Percentiles rank a stretch among this genome's conserved stretches.
phyloP scores from a whole-genome alignment of 176 grass and related monocot species.

The Oryza meridionalis region DNA sequence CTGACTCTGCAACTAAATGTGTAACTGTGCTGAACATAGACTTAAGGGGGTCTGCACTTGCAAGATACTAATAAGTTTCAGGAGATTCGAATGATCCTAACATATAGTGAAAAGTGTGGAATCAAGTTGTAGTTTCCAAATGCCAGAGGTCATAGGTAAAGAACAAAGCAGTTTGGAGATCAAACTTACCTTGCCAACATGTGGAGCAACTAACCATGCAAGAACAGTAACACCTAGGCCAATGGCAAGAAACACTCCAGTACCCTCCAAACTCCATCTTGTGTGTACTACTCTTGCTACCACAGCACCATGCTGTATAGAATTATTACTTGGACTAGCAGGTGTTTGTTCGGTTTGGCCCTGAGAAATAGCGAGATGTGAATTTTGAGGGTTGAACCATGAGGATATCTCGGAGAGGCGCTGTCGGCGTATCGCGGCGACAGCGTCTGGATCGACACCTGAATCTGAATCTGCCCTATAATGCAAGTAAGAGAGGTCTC shows the following conservation, averaged over 20 bases:
- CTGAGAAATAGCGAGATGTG: slow-evolving; percentile 52
- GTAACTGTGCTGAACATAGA: neutral
- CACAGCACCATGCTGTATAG: slow-evolving; percentile 46
- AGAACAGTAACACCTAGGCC: slow-evolving; percentile 65
- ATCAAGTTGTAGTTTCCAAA: slow-evolving; percentile 22
- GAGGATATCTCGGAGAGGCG: slow-evolving; percentile 78
- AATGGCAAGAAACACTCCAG: slow-evolving; percentile 70
- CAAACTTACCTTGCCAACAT: slow-evolving; percentile 78
- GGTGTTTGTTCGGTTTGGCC: slow-evolving; percentile 47
- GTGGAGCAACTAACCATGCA: slow-evolving; percentile 82
- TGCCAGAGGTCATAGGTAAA: neutral
- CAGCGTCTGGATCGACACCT: slow-evolving; percentile 69
- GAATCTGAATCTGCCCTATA: slow-evolving; percentile 42
- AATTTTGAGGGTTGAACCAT: slow-evolving; percentile 84
- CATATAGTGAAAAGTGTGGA: neutral
- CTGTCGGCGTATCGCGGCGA: slow-evolving; percentile 83
- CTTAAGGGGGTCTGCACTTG: neutral
- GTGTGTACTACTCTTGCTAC: slow-evolving; percentile 31
- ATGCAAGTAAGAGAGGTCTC: slow-evolving; percentile 52
- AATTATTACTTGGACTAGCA: slow-evolving; percentile 52
- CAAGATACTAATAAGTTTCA: neutral
- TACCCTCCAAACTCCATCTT: slow-evolving; percentile 63
- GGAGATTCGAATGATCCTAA: neutral
- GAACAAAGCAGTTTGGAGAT: slow-evolving; percentile 5
- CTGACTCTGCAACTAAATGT: neutral